These are phyloP conservation scores for Rhodocollybia butyracea DNA, from an alignment of 768 basidiomycete species.

Conservation along the genomic window DNA sequence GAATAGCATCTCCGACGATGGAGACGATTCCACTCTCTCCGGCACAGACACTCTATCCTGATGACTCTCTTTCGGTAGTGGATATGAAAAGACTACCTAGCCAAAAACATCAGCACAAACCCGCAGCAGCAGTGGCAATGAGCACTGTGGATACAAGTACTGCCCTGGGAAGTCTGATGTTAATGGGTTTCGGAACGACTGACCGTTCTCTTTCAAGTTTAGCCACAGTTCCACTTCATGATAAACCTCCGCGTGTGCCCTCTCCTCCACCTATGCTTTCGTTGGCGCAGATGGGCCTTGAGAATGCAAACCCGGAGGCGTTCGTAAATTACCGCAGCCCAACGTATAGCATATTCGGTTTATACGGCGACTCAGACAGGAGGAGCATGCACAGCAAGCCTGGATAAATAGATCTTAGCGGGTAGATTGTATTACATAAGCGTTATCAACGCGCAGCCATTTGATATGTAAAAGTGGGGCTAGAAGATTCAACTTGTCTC, in stretches of 20 bases:
- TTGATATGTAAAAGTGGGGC: too few relatives aligned
- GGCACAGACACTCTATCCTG: slow-evolving; percentile 64
- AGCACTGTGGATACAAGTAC: slow-evolving; percentile 39
- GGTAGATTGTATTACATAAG: slow-evolving; percentile 5
- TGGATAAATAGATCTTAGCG: neutral
- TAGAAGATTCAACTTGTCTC: too few relatives aligned
- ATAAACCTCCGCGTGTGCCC: slow-evolving; percentile 76
- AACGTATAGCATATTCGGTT: slow-evolving; percentile 78
- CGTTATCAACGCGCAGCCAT: too few relatives aligned
- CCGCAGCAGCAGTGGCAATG: slow-evolving; percentile 23
- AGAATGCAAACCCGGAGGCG: slow-evolving; percentile 57
- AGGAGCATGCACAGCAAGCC: slow-evolving; percentile 26
- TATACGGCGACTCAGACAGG: slow-evolving; percentile 64
- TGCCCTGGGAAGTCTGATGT: slow-evolving; percentile 57
- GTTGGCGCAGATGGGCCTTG: slow-evolving; percentile 72
- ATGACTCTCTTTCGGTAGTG: slow-evolving; percentile 66
- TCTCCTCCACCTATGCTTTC: slow-evolving; percentile 74
- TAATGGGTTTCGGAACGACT: slow-evolving; percentile 49
- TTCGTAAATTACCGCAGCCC: slow-evolving; percentile 72
- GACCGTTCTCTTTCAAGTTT: slow-evolving; percentile 31
- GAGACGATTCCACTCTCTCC: slow-evolving; percentile 45
- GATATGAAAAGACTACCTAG: slow-evolving; percentile 33
- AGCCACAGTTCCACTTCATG: slow-evolving; percentile 24
- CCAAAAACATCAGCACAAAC: slow-evolving; percentile 14
- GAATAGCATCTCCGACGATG: slow-evolving; percentile 23